Percentiles rank a stretch among this genome's conserved stretches.
phyloP scores from a whole-genome alignment of 257 asterid genomes.

The Petunia secreta region DNA sequence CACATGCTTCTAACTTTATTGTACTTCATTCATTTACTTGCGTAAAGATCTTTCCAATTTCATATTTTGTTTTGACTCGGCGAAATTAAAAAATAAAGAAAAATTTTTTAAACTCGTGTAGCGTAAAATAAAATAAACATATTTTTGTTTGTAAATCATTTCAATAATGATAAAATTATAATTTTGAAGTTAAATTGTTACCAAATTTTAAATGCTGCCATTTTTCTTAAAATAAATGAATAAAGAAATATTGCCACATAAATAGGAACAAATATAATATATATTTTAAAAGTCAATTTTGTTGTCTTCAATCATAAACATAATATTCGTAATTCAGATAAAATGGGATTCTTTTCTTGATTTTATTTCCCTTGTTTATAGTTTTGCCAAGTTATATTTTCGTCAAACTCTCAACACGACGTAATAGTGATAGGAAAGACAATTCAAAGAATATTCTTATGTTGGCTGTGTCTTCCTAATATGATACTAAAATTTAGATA shows the following conservation, averaged over 20 bases:
- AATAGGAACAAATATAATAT: no score
- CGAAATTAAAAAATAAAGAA: no score
- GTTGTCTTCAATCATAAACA: background rate
- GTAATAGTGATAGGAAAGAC: constrained; percentile 13
- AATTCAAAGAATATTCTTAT: background rate
- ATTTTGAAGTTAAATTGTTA: no score
- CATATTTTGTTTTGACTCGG: background rate
- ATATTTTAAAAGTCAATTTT: background rate
- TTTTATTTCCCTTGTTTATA: background rate
- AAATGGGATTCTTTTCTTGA: background rate
- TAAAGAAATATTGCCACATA: no score
- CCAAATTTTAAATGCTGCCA: no score
- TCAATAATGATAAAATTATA: no score
- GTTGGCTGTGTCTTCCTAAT: no score
- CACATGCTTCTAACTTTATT: background rate
- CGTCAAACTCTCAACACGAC: background rate
- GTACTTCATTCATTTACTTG: background rate
- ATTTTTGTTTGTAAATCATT: no score
- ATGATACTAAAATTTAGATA: no score
- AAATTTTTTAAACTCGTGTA: no score
- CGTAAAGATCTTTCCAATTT: constrained; percentile 7
- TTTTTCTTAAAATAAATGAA: no score
- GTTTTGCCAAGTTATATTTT: background rate
- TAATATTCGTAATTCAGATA: background rate
- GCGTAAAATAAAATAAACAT: no score